Evolutionary conservation across 2,329 filamentous ascomycete species (phyloP), one percentile per base, ranked within the genome.

Genomic region (Cytospora piceicola): DNA sequence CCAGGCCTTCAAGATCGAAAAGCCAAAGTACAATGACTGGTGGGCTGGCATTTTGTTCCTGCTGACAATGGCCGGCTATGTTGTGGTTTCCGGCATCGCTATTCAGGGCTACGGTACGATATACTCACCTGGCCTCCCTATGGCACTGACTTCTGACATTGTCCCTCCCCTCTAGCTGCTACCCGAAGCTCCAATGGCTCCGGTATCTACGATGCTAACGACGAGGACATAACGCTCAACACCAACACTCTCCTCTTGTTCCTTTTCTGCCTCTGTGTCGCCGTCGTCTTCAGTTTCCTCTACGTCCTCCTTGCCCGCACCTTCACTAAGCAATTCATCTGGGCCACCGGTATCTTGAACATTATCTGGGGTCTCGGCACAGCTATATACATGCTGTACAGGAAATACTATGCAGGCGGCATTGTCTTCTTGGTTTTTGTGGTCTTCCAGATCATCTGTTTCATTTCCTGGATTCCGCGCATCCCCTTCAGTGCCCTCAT

Each of bases 401-500:
- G 87, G 53, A 85, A 85, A 65, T 92, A 94, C 75, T 97, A 88
- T 78, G 90, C 89, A 8, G 93, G 91, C 14, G 94, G 92, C 42
- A 94, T 97, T 51, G 89, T 96, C 0, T 97, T 95, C 76, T 80
- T 96, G 17, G 75, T 97, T 64, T 96, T 97, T 73, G 83, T 86
- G n/a, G 78, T 90, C 57, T 94, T 97, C 77, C 85, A 90, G 67
- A 85, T 92, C 64, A 83, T 96, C 73, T 93, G 89, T 74, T 97
- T 97, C 80, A 89, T 91, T 73, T 90, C 87, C 58, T 98, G 94
- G 94, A 94, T 94, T 63, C 89, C 87, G 22, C 86, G 94, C 60
- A 97, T 98, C 67, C 94, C 93, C 0, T 97, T 97, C 77, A 93
- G 90, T 11, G 92, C 92, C 0, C 81, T 97, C 67, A 96, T 97